Percentiles rank a stretch among this genome's conserved stretches.
These are phyloP conservation scores for Aphanomyces cochlioides DNA, from an alignment of 352 stramenopile genomes.

Conservation along the genomic window DNA sequence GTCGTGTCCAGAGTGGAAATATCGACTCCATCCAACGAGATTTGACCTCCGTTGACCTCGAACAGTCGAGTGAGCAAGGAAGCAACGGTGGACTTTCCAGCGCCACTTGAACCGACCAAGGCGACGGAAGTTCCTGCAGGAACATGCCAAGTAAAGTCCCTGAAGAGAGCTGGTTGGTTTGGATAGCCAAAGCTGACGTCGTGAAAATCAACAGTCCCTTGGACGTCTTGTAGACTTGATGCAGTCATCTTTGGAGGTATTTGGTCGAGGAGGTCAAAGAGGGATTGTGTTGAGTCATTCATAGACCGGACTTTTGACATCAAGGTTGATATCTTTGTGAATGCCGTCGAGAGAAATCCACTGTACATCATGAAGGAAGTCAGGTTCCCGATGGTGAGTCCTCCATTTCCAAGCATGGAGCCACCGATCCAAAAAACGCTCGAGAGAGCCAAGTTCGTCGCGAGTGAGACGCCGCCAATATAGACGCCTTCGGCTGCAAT, in stretches of 20 bases:
- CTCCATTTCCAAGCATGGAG: conserved; percentile 74
- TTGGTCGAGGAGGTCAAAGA: conserved; percentile 60
- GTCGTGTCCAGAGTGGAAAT: conserved; percentile 58
- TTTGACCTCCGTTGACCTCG: conserved; percentile 46
- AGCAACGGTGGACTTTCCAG: conserved; percentile 79
- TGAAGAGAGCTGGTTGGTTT: conserved; percentile 62
- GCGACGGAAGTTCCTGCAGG: conserved; percentile 76
- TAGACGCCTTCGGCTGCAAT: conserved; percentile 85
- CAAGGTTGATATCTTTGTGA: conserved; percentile 82
- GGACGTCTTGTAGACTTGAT: conserved; percentile 35
- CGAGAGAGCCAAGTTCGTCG: conserved; percentile 86
- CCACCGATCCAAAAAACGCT: conserved; percentile 89
- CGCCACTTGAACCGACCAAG: conserved; percentile 81
- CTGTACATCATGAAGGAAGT: conserved; percentile 90
- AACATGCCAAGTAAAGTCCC: conserved; percentile 62
- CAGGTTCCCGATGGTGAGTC: conserved; percentile 86
- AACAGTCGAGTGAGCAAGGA: conserved; percentile 80
- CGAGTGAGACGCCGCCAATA: conserved; percentile 83
- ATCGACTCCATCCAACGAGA: conserved; percentile 72
- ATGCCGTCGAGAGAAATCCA: conserved; percentile 86
- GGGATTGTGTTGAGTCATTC: conserved; percentile 61
- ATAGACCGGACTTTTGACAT: conserved; percentile 72
- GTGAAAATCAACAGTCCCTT: conserved; percentile 69
- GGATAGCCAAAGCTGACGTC: conserved; percentile 83
- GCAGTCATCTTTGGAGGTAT: conserved; percentile 17